Evolutionary conservation across 2,329 filamentous ascomycete species (phyloP).

Genomic region (Apiospora malaysiana): DNA sequence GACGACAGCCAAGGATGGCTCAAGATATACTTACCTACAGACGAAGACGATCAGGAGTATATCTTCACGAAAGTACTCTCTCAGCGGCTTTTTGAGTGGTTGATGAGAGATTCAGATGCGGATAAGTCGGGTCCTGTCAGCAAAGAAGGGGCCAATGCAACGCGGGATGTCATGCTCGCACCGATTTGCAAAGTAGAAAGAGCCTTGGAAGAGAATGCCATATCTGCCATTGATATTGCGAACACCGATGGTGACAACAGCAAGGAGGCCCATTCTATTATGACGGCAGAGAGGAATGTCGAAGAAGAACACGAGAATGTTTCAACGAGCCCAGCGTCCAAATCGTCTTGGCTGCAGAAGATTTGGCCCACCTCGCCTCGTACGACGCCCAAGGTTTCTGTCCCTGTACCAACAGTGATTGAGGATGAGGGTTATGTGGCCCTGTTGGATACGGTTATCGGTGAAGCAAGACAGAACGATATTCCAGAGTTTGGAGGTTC

Average conservation of each 20-base stretch:
- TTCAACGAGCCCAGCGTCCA: too few species aligned
- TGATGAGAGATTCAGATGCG: constrained; percentile 37
- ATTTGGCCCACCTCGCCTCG: neutral
- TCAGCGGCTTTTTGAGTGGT: constrained; percentile 38
- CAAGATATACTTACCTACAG: constrained; percentile 40
- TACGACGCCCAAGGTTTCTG: neutral
- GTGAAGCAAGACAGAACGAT: neutral
- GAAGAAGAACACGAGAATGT: too few species aligned
- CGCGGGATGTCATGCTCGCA: constrained; percentile 25
- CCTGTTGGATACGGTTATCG: neutral
- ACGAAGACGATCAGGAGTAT: constrained; percentile 35
- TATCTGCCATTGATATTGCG: constrained; percentile 24
- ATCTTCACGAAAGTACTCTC: constrained; percentile 39
- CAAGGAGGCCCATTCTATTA: too few species aligned
- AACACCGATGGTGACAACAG: constrained; percentile 24
- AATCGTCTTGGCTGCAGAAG: too few species aligned
- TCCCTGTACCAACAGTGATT: neutral
- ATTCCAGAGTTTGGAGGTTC: neutral
- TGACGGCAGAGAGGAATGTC: too few species aligned
- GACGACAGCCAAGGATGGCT: constrained; percentile 21
- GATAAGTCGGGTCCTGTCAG: neutral
- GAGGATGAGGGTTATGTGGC: neutral
- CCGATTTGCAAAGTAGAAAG: constrained; percentile 19
- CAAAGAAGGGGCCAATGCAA: constrained; percentile 25
- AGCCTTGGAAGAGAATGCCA: constrained; percentile 30